Base-by-base conservation (phyloP, 257 asterid genomes). In the Nicotiana benthamiana region DNA sequence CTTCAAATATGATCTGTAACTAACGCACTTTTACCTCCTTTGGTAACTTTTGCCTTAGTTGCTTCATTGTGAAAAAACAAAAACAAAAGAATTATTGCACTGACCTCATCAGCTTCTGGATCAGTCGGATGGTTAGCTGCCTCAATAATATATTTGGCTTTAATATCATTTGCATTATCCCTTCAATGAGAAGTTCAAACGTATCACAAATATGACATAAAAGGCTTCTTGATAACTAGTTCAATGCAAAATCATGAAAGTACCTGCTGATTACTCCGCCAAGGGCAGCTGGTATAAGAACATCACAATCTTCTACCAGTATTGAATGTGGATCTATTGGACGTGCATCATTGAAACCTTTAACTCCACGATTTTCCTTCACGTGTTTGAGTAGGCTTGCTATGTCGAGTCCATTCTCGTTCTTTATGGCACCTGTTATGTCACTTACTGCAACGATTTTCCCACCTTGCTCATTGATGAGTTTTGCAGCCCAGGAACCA, bases 101-200 rank as follows among this genome's bases (percentile, higher is more conserved):
- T 84, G 43, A 93, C 97, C 93, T 94, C 95, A 83, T 94, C 98
- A 17, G 89, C 98, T 74, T 94, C 98, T 4, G 98, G 98, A 81
- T 94, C 98, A 17, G 97, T 92, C 3, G 98, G 98, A 79, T 94
- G 98, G 40, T 72, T 72, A 46, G 78, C 78, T 22, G 78, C 78
- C 24, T 72, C 78, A 43, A 72, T 26, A 13, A 94, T 90, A 80
- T 91, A 92, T 67, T 94, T 92, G 30, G 98, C 98, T 77, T 89
- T 92, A 68, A 94, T 85, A n/a, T 92, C 90, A 34, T 83, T 83
- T 7, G 98, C 97, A 77, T 91, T 94, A 18, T 92, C 98, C 89
- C 92, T 92, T 66, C 61, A 84, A 27, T 52, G 16, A 72, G 7
- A 3, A 72, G 12, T 72, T 72, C 16, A 7, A 54, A n/a, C 70